Evolutionary conservation across 148 eudicot species (phyloP), one percentile per base, ranked within the genome.

Genomic region (Rhododendron kiyosumense): DNA sequence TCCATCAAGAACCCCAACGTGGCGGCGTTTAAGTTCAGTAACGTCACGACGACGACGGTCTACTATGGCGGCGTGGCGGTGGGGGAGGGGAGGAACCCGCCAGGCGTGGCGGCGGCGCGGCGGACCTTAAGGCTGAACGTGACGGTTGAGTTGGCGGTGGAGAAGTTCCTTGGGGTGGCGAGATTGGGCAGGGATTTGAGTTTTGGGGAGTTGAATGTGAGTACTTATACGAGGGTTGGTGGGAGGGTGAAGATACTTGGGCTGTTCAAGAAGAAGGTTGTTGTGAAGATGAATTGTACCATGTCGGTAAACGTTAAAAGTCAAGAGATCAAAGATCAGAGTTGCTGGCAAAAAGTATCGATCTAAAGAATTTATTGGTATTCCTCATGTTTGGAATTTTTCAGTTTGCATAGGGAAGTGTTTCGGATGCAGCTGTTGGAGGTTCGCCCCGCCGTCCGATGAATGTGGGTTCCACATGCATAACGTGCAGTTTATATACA

Each of bases 1-100:
- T 85, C 92, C 2, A 52, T 90, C 3, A 91, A 91, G 51, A 93
- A 93, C 63, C 93, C 93, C 0, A 93, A 92, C 54, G 86, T 87
- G 45, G 94, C 88, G 7, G 86, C 94, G 3, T 91, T 92, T 74
- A 89, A 79, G 46, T 92, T 80, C 73, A 57, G 54, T 13, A 88
- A 87, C 77, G 57, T 84, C 36, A 90, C 88, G 48, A 89, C 90
- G 2, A 86, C 94, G 10, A 22, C 2, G 12, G 11, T 93, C 1
- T 84, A 83, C 86, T 93, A 92, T 61, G 84, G 38, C 30, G 94
- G 88, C 5, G 43, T 48, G 34, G 76, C 45, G 14, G 74, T 93
- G 1, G 94, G 93, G 0, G 92, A 91, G 65, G 91, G 85, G 17
- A 5, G 30, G 48, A 84, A 11, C 43, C 92, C 90, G 22, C 24